Conservation (phyloP, 257 asterid species). For the Gentiana straminea region DNA sequence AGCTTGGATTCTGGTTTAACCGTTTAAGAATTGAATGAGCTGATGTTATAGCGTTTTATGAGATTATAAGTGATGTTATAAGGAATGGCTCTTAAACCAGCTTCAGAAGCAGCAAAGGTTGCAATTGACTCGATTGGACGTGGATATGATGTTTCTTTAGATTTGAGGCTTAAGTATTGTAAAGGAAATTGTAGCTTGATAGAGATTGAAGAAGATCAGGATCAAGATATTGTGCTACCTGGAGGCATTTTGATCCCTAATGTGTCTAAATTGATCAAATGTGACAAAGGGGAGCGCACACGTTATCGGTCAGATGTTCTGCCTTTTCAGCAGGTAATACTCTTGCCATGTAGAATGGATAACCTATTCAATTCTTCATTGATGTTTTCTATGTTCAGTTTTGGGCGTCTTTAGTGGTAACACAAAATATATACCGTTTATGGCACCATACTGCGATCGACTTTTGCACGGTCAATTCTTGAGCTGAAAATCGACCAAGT, state of each 20-base stretch:
- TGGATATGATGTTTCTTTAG: slow-evolving; percentile 79
- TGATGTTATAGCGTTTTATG: slow-evolving; percentile 8
- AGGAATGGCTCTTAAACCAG: slow-evolving; percentile 74
- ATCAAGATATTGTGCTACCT: slow-evolving; percentile 75
- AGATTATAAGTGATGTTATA: slow-evolving; percentile 16
- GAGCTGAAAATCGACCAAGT: no score
- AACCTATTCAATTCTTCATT: no score
- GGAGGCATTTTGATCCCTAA: slow-evolving; percentile 61
- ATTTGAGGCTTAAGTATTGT: slow-evolving; percentile 86
- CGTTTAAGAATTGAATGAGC: neutral
- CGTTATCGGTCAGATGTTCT: slow-evolving; percentile 85
- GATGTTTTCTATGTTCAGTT: no score
- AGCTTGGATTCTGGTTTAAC: neutral
- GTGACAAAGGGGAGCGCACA: slow-evolving; percentile 94
- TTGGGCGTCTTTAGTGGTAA: no score
- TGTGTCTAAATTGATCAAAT: slow-evolving; percentile 77
- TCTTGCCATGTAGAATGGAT: neutral
- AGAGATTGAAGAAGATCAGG: slow-evolving; percentile 64
- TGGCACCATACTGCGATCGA: no score
- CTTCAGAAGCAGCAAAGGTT: slow-evolving; percentile 79
- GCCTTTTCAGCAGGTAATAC: slow-evolving; percentile 79
- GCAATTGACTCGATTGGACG: slow-evolving; percentile 88
- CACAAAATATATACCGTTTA: no score
- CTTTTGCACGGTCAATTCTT: no score
- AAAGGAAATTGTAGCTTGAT: slow-evolving; percentile 75